These are phyloP conservation scores for Cladosporium sp. DNA, from an alignment of 2,329 filamentous ascomycete genomes.

Conservation along the genomic window DNA sequence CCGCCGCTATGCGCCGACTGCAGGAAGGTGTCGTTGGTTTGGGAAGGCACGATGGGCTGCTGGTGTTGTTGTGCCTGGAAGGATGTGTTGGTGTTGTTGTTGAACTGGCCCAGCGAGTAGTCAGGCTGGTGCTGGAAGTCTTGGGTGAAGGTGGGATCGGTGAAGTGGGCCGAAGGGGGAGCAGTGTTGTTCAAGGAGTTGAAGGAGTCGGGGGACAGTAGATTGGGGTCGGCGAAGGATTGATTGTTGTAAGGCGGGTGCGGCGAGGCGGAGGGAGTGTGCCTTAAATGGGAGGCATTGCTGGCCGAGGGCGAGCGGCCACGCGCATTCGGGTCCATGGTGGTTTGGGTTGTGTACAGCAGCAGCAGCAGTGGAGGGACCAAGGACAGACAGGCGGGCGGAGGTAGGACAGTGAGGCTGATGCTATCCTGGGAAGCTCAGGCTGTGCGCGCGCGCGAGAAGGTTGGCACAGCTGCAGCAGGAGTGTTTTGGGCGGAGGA, in stretches of 20 bases:
- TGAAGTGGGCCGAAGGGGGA: slow-evolving; percentile 28
- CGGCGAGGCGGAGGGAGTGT: slow-evolving; percentile 33
- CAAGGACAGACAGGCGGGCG: not conserved
- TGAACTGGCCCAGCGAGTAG: slow-evolving; percentile 42
- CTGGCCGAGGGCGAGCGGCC: slow-evolving; percentile 32
- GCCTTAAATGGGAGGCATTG: slow-evolving; percentile 31
- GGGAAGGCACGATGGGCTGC: slow-evolving; percentile 35
- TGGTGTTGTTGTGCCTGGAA: slow-evolving; percentile 37
- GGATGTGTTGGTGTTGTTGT: slow-evolving; percentile 23
- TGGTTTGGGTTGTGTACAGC: slow-evolving; percentile 11
- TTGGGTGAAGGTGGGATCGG: slow-evolving; percentile 42
- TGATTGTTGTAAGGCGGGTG: slow-evolving; percentile 27
- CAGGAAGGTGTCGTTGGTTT: slow-evolving; percentile 41
- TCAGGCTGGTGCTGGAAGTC: slow-evolving; percentile 42
- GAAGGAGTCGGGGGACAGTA: slow-evolving; percentile 22
- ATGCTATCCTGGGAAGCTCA: slow-evolving; percentile 17
- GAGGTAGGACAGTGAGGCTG: slow-evolving; percentile 11
- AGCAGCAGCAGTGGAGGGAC: not conserved
- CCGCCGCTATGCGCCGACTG: slow-evolving; percentile 45
- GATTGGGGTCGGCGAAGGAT: slow-evolving; percentile 24
- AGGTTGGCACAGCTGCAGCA: slow-evolving; percentile 8
- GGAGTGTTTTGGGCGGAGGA: not conserved
- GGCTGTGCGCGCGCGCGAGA: slow-evolving; percentile 11
- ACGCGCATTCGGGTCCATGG: slow-evolving; percentile 23
- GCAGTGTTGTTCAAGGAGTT: slow-evolving; percentile 31